Evolutionary conservation across 495 filamentous ascomycete species (phyloP).

Genomic region (Penicillium pancosmium): DNA sequence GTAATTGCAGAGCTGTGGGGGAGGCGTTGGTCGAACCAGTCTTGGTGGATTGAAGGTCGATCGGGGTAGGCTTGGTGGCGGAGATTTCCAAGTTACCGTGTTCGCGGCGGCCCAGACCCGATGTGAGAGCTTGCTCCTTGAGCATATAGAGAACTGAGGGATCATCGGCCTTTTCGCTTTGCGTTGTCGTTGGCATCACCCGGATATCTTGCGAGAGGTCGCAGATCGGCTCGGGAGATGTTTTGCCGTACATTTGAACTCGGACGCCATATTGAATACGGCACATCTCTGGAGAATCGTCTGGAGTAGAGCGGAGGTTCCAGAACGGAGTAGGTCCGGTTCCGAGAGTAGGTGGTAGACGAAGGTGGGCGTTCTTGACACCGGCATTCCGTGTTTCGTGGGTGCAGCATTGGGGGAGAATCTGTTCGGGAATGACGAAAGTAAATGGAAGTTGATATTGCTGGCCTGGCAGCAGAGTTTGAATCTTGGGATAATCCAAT

Average conservation of each 20-base stretch:
- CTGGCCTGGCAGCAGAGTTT: constrained; percentile 59
- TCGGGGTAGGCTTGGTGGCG: constrained; percentile 2
- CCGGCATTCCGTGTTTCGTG: constrained; percentile 48
- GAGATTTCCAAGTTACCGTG: constrained; percentile 5
- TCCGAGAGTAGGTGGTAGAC: constrained; percentile 71
- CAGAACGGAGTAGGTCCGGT: constrained; percentile 3
- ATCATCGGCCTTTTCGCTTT: constrained; percentile 1
- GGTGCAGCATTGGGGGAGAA: constrained; percentile 53
- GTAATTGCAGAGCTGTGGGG: constrained; percentile 57
- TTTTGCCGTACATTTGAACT: not conserved
- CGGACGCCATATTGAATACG: constrained; percentile 8
- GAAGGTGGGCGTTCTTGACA: constrained; percentile 65
- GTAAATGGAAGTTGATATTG: constrained; percentile 71
- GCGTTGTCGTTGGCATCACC: constrained; percentile 1
- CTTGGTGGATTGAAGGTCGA: not conserved
- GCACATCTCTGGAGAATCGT: constrained; percentile 2
- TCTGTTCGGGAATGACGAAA: constrained; percentile 70
- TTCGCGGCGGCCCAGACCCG: not conserved
- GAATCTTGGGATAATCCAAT: constrained; percentile 58
- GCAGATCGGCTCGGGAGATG: not conserved
- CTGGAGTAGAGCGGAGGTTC: constrained; percentile 1
- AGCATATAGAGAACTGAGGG: constrained; percentile 1
- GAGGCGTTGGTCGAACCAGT: not conserved
- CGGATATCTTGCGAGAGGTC: constrained; percentile 6
- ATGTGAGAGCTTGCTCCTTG: constrained; percentile 5